Base-by-base conservation (phyloP, 345 rosid genomes). In the Linum trigynum region DNA sequence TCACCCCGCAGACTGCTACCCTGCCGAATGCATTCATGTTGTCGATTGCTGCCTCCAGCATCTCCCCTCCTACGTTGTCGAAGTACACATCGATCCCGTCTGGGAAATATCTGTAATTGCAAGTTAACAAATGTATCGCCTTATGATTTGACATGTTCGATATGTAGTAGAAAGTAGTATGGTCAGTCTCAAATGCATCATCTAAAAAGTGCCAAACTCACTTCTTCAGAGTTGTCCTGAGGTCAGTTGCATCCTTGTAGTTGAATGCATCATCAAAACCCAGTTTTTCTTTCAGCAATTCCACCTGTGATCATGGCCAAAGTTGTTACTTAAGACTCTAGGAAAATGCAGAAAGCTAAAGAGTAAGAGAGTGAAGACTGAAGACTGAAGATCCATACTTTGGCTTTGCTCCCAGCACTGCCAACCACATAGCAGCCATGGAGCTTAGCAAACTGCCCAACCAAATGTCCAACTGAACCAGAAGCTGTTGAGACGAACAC, bases 241-340 rank as follows among this genome's bases (percentile, higher is more conserved):
- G 23, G 42, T 69, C 72, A 7, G 55, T 14, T 62, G 39, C 66
- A n/a, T 64, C 74, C 12, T 70, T 70, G 17, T 70, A 64, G 57
- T 64, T 70, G 68, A 70, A 70, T 9, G 64, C 74, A 38, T 57
- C 74, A 57, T 70, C 68, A 70, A 70, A 70, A 15, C 67, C 63
- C 3, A 56, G 55, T 43, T 57, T 42, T 12, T 63, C 67, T 15
- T 55, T 61, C 11, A 69, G 48, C 51, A 69, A 5, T 5, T 50
- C 66, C 2, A 51, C 72, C 72, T 69, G 8, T 62, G 32, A 23
- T 23, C 32, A 23, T 23, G 32, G 32, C 32, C 32, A 23, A 23
- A 23, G 32, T 23, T 23, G 32, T 23, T 23, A 23, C 32, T 23
- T 23, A 23, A 23, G 32, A 23, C 32, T 23, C 32, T 23, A 23